Evolutionary conservation across 2,329 filamentous ascomycete species (phyloP), one percentile per base, ranked within the genome.

Genomic region (Pestalotiopsis sp.): DNA sequence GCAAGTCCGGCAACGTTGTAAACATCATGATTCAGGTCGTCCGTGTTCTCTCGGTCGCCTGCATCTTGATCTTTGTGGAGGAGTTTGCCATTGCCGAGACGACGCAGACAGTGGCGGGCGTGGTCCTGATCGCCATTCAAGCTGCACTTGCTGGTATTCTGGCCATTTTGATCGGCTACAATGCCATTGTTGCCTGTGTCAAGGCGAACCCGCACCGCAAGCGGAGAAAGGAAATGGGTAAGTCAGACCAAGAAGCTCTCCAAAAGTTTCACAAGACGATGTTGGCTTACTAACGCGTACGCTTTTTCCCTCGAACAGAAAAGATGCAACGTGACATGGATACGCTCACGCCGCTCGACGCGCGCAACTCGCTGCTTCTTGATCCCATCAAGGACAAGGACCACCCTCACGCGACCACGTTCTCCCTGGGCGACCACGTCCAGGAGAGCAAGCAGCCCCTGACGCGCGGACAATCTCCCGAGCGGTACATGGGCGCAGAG

Each of bases 81-180:
- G 92, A 98, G 82, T 90, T 99, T 66, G 93, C 93, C 68, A 91
- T 99, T 73, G 87, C 90, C 5, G 91, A 98, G 80, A 97, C 95
- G 11, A 98, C 95, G 11, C 94, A 98, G 84, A 98, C 96, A 0
- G 89, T 98, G 64, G 95, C 93, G 17, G 96, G 96, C 67, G 89
- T 98, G n/a, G 93, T 94, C 17, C 87, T 99, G 69, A 96, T 98
- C 73, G 93, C 91, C n/a, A 87, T 98, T 4, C 96, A 99, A 81
- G 93, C 93, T 0, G 88, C 91, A 0, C 83, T 99, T 73, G 97
- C 95, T 5, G 94, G 88, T 70, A 81, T 94, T 27, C 85, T 99
- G 68, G 95, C 93, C 3, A 92, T 98, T 65, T 86, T 98, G 38
- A 97, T 99, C 74, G 88, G 89, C 12, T 93, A 95, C 83, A 98